Conservation (phyloP, 2,329 filamentous ascomycete genomes). For the Purpureocillium takamizusanense region DNA sequence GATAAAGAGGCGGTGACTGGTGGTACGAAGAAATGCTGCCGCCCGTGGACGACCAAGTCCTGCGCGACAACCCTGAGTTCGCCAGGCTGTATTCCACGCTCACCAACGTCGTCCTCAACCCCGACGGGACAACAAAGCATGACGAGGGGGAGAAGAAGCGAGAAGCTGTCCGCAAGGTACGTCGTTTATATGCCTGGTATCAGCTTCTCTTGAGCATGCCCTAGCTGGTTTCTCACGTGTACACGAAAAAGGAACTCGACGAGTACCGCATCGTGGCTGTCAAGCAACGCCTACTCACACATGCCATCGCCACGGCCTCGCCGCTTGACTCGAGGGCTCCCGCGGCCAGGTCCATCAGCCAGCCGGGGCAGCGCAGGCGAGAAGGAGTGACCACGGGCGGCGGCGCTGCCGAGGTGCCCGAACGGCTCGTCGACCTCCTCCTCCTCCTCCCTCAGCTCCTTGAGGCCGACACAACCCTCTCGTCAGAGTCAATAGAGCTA, state of each 20-base stretch:
- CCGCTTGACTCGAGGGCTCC: conserved; percentile 14
- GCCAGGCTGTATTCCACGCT: conserved; percentile 48
- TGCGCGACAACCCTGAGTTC: conserved; percentile 51
- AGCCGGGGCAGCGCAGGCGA: conserved; percentile 6
- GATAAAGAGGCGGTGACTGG: too few relatives aligned
- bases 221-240: background rate
- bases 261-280: conserved; percentile 37
- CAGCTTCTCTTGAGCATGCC: too few relatives aligned
- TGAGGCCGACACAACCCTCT: conserved; percentile 22
- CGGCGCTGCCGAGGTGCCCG: conserved; percentile 21
- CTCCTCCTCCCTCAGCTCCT: conserved; percentile 44
- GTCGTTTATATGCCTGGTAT: too few relatives aligned
- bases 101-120: conserved; percentile 43
- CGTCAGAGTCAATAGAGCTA: conserved; percentile 26
- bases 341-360: conserved; percentile 2
- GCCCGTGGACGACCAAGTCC: conserved; percentile 43
- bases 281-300: conserved; percentile 40
- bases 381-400: too few relatives aligned
- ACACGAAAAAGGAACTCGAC: conserved; percentile 37
- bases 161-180: conserved; percentile 38
- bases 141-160: conserved; percentile 40
- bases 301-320: conserved; percentile 38
- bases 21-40: conserved; percentile 34
- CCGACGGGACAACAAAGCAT: conserved; percentile 48
- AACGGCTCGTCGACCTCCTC: conserved; percentile 43